These are phyloP conservation scores for Apocynum venetum DNA, from an alignment of 257 asterid species.

Conservation along the genomic window DNA sequence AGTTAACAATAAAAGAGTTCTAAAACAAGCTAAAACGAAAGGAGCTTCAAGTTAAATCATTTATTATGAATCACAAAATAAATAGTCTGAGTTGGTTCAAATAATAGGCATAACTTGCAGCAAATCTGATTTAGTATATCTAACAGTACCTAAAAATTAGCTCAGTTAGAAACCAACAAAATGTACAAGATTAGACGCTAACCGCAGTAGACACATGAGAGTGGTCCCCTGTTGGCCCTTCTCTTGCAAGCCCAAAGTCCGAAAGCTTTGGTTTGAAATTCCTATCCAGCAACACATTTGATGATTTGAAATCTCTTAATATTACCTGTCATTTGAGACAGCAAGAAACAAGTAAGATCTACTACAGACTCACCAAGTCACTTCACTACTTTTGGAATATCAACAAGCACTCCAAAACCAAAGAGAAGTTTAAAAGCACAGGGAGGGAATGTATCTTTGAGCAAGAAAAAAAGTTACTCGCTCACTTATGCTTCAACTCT, in stretches of 20 bases:
- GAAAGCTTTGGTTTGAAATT: slow-evolving; percentile 75
- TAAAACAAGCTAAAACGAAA: neutral
- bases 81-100: neutral
- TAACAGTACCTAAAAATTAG: too few relatives aligned
- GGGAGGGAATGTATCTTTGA: too few relatives aligned
- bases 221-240: slow-evolving; percentile 71
- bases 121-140: too few relatives aligned
- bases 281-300: slow-evolving; percentile 79
- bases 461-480: neutral
- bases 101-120: too few relatives aligned
- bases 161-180: neutral
- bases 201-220: slow-evolving; percentile 94
- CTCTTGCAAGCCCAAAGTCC: slow-evolving; percentile 96
- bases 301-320: slow-evolving; percentile 85
- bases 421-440: neutral
- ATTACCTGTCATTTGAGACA: slow-evolving; percentile 50
- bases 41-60: neutral
- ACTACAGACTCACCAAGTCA: neutral
- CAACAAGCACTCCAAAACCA: neutral
- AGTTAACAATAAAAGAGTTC: neutral
- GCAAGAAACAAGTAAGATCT: neutral
- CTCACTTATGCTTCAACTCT: neutral
- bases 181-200: slow-evolving; percentile 21
- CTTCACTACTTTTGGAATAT: neutral
- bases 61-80: neutral